Evolutionary conservation across 2,329 filamentous ascomycete genomes (phyloP), one percentile per base, ranked within the genome.

Genomic region (Colletotrichum godetiae): DNA sequence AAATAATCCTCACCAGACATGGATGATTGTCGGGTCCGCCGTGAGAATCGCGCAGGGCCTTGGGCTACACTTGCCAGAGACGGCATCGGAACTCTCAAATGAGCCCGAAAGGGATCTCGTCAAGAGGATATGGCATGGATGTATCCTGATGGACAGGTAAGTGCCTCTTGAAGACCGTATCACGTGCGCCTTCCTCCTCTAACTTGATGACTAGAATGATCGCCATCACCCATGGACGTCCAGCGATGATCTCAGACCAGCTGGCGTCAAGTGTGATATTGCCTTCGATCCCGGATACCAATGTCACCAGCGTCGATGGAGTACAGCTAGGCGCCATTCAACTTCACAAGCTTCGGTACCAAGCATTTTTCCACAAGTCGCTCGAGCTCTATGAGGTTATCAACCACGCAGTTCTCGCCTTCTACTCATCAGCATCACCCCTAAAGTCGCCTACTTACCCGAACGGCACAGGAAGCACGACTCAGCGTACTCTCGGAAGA

Each of bases 1-100:
- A 0, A 82, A 86, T 13, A 82, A 83, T 6, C 82, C 84, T 0
- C 84, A 87, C 70, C 83, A 86, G 69, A 87, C 85, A 1, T 88
- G 86, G 86, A 86, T 88, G 78, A 82, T 85, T 5, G 83, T 86
- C 0, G 86, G 86, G 0, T 79, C 84, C 4, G 86, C 85, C 0
- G 82, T 87, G 19, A 80, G 86, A 1, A 86, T 84, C 19, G 86
- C 86, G 0, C 85, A 88, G 62, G 84, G 85, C 0, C 68, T 88
- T 3, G 86, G 85, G 0, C 76, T 88, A 33, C 85, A 88, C 62
- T 76, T 86, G 3, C 80, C 82, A 0, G 82, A 86, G 52, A 84
- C 84, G 0, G 79, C 80, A 0, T n/a, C 62, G 4, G 72, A 63
- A 0, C 53, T 73, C 2, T 55, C 70, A 2, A 70, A 46, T 27